These are phyloP conservation scores for Penicillium sp. DNA, from an alignment of 2,329 filamentous ascomycete genomes.

Conservation along the genomic window DNA sequence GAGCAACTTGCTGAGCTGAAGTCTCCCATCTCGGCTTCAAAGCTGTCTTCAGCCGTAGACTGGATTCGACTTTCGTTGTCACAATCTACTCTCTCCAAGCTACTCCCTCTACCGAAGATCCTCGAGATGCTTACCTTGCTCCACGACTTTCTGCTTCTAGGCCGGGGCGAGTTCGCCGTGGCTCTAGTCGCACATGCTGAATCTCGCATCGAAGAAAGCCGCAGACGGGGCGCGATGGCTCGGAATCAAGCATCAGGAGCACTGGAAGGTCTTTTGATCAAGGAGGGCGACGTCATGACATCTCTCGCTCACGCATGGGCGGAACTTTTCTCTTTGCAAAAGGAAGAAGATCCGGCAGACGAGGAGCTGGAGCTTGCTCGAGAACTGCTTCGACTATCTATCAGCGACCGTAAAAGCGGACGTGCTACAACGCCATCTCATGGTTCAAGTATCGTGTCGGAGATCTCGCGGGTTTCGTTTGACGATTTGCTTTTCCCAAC, in stretches of 20 bases:
- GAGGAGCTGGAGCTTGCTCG: conserved; percentile 78
- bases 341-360: conserved; percentile 67
- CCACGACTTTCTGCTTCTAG: conserved; percentile 79
- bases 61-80: conserved; percentile 76
- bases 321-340: conserved; percentile 67
- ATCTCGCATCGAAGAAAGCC: conserved; percentile 63
- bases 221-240: conserved; percentile 56
- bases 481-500: conserved; percentile 75
- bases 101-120: conserved; percentile 72
- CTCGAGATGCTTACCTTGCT: conserved; percentile 70
- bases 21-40: conserved; percentile 67
- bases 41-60: conserved; percentile 65
- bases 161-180: conserved; percentile 85
- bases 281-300: conserved; percentile 77
- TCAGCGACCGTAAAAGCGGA: conserved; percentile 35
- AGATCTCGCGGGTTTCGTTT: conserved; percentile 52
- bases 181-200: conserved; percentile 81
- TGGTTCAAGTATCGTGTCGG: conserved; percentile 22
- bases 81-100: conserved; percentile 71
- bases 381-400: conserved; percentile 63
- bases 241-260: conserved; percentile 49
- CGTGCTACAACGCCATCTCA: conserved; percentile 23
- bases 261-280: conserved; percentile 62
- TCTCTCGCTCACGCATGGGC: conserved; percentile 74
- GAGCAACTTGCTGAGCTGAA: conserved; percentile 60